Conservation (phyloP, 2,329 filamentous ascomycete genomes). For the Onygena corvina region DNA sequence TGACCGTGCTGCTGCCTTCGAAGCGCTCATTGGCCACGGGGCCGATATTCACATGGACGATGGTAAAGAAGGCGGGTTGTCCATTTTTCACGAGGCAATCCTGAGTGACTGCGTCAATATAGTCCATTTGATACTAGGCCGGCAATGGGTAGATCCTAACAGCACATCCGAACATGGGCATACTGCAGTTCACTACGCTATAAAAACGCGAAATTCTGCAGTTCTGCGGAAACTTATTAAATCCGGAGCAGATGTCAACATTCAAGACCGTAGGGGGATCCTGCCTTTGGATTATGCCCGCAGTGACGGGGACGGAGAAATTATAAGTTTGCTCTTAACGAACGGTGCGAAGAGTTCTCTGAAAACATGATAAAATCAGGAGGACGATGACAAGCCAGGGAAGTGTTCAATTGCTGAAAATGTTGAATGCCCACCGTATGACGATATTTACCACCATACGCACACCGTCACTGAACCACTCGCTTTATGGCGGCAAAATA, state of each 20-base stretch:
- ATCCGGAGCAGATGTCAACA: background rate
- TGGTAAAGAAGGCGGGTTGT: background rate
- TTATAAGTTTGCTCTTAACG: background rate
- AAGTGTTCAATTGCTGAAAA: too few relatives aligned
- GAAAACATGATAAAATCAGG: too few relatives aligned
- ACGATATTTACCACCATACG: too few relatives aligned
- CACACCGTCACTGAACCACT: too few relatives aligned
- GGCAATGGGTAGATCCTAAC: background rate
- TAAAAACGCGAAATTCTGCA: slow-evolving; percentile 2
- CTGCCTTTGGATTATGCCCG: background rate
- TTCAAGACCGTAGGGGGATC: background rate
- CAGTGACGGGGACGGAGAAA: background rate
- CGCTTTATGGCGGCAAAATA: too few relatives aligned
- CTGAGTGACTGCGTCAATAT: slow-evolving; percentile 1
- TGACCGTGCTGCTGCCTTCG: slow-evolving; percentile 2
- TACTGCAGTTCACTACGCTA: background rate
- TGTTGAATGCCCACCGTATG: too few relatives aligned
- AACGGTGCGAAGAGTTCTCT: background rate
- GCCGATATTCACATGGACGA: background rate
- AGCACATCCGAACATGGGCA: background rate
- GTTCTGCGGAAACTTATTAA: slow-evolving; percentile 1
- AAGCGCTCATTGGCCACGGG: background rate
- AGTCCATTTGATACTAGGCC: background rate
- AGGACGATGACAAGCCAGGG: too few relatives aligned
- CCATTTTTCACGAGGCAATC: background rate